Percentiles rank a stretch among this genome's conserved stretches.
These are phyloP conservation scores for maize (Zea mays) DNA, from an alignment of 176 grass and related monocot genomes.

Conservation along the genomic window DNA sequence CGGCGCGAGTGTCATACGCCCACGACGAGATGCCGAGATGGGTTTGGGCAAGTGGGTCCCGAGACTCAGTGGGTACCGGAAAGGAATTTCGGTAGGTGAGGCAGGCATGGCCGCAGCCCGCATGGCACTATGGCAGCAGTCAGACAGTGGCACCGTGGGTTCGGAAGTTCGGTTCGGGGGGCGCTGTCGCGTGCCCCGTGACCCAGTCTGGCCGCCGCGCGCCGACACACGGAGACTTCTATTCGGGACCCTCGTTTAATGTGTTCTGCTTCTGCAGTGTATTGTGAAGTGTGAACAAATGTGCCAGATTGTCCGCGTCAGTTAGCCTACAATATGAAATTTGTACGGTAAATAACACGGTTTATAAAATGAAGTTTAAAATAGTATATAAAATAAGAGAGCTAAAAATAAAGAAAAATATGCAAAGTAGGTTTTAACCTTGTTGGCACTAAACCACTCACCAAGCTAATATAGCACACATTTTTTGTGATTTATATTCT, in stretches of 20 bases:
- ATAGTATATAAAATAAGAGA: too few species aligned
- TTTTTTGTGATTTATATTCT: too few species aligned
- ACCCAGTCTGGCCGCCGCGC: background rate
- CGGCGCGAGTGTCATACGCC: background rate
- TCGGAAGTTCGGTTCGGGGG: conserved; percentile 4
- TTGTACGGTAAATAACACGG: too few species aligned
- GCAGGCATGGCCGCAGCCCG: background rate
- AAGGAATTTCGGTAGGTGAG: background rate
- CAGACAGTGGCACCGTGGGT: background rate
- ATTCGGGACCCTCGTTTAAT: background rate
- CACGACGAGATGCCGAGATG: background rate
- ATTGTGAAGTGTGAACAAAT: background rate
- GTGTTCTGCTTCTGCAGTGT: background rate
- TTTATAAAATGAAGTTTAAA: too few species aligned
- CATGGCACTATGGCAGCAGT: background rate
- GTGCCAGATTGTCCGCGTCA: background rate
- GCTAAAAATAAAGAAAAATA: too few species aligned
- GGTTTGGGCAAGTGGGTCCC: conserved; percentile 1
- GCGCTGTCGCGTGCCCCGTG: conserved; percentile 8
- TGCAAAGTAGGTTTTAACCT: too few species aligned
- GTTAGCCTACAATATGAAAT: too few species aligned
- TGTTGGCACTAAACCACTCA: too few species aligned
- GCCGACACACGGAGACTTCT: background rate
- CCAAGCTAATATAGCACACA: too few species aligned
- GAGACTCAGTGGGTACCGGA: conserved; percentile 33